Conservation (phyloP, 768 basidiomycete genomes). For the Sutorius australiensis region DNA sequence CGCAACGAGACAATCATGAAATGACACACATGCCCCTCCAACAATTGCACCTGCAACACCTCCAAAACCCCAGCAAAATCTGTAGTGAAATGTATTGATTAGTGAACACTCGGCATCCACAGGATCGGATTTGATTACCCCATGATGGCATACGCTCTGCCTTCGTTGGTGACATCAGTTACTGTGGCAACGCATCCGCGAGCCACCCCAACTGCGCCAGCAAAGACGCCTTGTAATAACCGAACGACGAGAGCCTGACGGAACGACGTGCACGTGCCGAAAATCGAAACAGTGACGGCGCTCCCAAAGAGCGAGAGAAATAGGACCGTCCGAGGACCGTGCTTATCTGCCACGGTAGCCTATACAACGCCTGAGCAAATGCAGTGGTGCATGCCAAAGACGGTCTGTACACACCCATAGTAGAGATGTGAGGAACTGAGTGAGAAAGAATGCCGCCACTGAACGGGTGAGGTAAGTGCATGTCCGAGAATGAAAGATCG, state of each 20-base stretch:
- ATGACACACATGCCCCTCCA: conserved; percentile 70
- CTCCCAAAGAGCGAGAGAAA: conserved; percentile 83
- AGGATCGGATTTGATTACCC: conserved; percentile 44
- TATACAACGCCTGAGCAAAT: conserved; percentile 22
- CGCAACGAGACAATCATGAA: neutral
- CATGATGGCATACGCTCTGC: conserved; percentile 89
- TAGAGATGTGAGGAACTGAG: conserved; percentile 92
- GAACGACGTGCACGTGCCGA: conserved; percentile 72
- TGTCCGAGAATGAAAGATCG: conserved; percentile 9
- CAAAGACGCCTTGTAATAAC: conserved; percentile 89
- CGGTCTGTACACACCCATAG: conserved; percentile 63
- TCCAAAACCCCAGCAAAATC: conserved; percentile 95
- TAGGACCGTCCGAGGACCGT: conserved; percentile 82
- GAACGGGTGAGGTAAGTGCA: conserved; percentile 8
- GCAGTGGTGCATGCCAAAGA: neutral
- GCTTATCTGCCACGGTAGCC: conserved; percentile 92
- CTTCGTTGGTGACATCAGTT: conserved; percentile 90
- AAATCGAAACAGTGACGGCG: conserved; percentile 70
- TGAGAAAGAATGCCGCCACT: conserved; percentile 88
- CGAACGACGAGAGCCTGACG: conserved; percentile 81
- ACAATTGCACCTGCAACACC: conserved; percentile 89
- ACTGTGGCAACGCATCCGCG: conserved; percentile 83
- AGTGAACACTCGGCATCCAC: neutral
- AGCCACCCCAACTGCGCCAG: conserved; percentile 92
- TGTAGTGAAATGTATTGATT: conserved; percentile 24